Percentiles rank a stretch among this genome's conserved stretches.
Evolutionary conservation across 192 early-diverging fungal genomes (phyloP).

Genomic region (Coemansia sp.): DNA sequence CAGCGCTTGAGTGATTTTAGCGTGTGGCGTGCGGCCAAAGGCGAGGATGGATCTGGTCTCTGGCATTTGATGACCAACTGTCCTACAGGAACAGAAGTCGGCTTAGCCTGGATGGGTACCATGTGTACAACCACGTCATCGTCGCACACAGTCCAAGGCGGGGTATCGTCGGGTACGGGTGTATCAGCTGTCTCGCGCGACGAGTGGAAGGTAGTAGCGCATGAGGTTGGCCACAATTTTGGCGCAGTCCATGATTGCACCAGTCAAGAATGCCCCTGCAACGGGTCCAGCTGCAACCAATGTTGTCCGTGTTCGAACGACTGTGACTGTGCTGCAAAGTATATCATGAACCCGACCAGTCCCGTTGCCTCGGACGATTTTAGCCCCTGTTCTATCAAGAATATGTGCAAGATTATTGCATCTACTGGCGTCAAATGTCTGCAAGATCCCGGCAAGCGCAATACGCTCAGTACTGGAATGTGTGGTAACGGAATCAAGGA

Average conservation of each 20-base stretch:
- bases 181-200: constrained; percentile 80
- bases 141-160: constrained; percentile 51
- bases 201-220: constrained; percentile 94
- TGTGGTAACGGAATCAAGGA: constrained; percentile 96
- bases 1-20: constrained; percentile 84
- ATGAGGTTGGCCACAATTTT: constrained; percentile 90
- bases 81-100: constrained; percentile 75
- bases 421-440: constrained; percentile 32
- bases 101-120: constrained; percentile 83
- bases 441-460: constrained; percentile 43
- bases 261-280: constrained; percentile 59
- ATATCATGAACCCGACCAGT: constrained; percentile 77
- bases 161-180: constrained; percentile 70
- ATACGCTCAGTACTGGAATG: constrained; percentile 61
- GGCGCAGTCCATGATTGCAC: constrained; percentile 92
- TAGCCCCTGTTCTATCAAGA: constrained; percentile 63
- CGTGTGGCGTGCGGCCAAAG: constrained; percentile 74
- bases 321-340: constrained; percentile 66
- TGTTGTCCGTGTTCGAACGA: constrained; percentile 71
- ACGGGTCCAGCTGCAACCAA: constrained; percentile 40
- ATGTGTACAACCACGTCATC: constrained; percentile 62
- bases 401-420: constrained; percentile 54
- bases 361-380: constrained; percentile 63
- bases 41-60: constrained; percentile 74
- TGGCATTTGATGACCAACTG: constrained; percentile 94